These are phyloP conservation scores for Fraxinus ornus DNA, from an alignment of 305 asterid genomes.

Conservation along the genomic window DNA sequence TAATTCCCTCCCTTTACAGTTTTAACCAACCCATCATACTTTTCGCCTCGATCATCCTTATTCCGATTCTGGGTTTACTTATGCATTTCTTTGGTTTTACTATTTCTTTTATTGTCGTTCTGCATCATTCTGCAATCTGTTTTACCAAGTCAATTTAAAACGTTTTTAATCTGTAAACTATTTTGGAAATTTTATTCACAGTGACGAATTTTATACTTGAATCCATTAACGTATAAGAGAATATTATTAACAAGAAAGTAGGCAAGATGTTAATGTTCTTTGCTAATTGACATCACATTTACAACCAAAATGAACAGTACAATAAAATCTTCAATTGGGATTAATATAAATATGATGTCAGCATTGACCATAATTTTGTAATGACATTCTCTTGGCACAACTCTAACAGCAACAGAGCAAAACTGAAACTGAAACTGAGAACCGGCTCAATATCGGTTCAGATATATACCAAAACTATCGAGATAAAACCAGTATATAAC, in stretches of 20 bases:
- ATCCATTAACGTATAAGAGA: background rate
- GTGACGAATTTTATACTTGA: no score
- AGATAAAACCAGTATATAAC: background rate
- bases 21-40: no score
- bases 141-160: no score
- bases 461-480: background rate
- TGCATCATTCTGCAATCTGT: no score
- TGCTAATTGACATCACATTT: background rate
- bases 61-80: no score
- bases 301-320: background rate
- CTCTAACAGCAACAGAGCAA: background rate
- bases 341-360: background rate
- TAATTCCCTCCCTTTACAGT: no score
- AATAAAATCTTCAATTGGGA: background rate
- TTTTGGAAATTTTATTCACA: no score
- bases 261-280: background rate
- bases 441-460: background rate
- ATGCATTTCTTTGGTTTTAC: no score
- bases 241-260: background rate
- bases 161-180: no score
- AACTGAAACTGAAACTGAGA: background rate
- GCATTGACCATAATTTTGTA: background rate
- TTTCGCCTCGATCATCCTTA: no score
- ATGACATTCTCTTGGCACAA: background rate
- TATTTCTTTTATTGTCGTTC: no score